A percentile compares a stretch with the other conserved stretches of the same genome.
Evolutionary conservation across 2,329 filamentous ascomycete species (phyloP).

Genomic region (Fusarium annulatum): DNA sequence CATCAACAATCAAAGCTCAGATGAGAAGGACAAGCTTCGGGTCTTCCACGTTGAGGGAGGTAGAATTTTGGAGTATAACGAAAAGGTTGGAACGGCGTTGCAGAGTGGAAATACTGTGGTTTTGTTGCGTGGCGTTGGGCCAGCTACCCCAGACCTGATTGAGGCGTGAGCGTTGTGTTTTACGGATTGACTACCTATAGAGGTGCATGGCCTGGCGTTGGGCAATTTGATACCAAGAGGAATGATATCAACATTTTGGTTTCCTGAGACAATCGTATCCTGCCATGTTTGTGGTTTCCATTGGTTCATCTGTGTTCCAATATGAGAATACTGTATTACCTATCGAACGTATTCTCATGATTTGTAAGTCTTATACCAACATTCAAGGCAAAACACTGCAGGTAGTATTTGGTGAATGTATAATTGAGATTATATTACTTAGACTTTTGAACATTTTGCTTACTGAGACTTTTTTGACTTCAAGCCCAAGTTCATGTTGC

Average conservation of each 20-base stretch:
- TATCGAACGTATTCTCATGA: background rate
- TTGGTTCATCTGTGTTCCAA: background rate
- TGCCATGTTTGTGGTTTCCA: background rate
- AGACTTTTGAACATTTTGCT: background rate
- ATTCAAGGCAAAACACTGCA: background rate
- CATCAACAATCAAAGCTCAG: slow-evolving; percentile 80
- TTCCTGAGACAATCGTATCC: background rate
- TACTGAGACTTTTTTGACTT: background rate
- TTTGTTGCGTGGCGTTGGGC: slow-evolving; percentile 84
- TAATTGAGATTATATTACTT: too few species aligned
- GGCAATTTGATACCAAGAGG: slow-evolving; percentile 2
- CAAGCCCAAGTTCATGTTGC: background rate
- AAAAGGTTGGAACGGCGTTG: slow-evolving; percentile 80
- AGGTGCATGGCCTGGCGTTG: slow-evolving; percentile 38
- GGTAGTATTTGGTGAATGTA: background rate
- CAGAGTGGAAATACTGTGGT: slow-evolving; percentile 91
- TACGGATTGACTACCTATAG: slow-evolving; percentile 10
- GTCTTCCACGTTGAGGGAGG: slow-evolving; percentile 96
- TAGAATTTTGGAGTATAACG: slow-evolving; percentile 84
- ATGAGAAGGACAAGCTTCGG: slow-evolving; percentile 82
- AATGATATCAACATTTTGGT: background rate
- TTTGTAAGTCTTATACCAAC: background rate
- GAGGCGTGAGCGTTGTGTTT: slow-evolving; percentile 49
- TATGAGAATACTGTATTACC: background rate
- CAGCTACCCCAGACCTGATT: slow-evolving; percentile 76